These are phyloP conservation scores for Aurantiochytrium sp. DNA, from an alignment of 108 stramenopile genomes.

Conservation along the genomic window DNA sequence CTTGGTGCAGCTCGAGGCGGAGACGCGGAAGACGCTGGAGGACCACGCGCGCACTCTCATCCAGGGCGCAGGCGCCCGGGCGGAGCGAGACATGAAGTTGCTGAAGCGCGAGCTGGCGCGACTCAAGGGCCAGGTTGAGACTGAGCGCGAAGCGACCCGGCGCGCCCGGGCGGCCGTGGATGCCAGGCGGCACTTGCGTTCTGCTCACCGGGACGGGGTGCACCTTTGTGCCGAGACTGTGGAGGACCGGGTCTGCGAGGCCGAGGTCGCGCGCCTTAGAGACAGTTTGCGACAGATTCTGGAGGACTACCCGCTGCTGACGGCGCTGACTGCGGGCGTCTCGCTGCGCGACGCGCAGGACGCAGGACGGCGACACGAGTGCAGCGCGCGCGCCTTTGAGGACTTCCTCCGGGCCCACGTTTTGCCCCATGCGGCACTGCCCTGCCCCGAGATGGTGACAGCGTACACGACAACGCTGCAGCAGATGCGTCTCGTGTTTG, in stretches of 20 bases:
- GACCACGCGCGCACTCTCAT: neutral
- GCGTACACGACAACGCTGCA: neutral
- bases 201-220: neutral
- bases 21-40: neutral
- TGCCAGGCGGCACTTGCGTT: neutral
- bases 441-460: neutral
- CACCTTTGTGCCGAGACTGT: neutral
- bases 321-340: neutral
- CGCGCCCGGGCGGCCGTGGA: neutral
- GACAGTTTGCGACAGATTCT: neutral
- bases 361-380: neutral
- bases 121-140: neutral
- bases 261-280: neutral
- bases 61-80: neutral
- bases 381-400: neutral
- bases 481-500: neutral
- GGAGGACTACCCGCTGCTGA: neutral
- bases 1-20: neutral
- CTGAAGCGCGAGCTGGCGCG: neutral
- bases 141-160: neutral
- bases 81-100: neutral
- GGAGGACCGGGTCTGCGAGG: neutral
- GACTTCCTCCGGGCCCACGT: neutral
- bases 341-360: neutral
- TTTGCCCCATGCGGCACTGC: neutral